phyloP scores from a whole-genome alignment of 805 yeast genomes.

The Nakazawaea ambrosiae region DNA sequence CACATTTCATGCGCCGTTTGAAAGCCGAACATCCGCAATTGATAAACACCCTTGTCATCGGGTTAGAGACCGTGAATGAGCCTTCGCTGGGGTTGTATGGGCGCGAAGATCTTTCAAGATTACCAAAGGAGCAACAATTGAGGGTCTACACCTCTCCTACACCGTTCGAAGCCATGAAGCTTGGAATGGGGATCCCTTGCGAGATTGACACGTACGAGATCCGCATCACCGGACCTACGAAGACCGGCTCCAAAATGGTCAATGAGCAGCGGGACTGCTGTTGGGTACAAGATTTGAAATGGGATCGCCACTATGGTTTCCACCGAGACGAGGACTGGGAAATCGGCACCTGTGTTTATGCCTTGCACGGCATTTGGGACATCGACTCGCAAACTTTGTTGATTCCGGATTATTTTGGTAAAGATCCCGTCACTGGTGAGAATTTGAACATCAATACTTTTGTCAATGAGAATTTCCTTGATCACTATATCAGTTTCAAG shows the following conservation, averaged over 20 bases:
- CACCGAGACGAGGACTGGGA: slow-evolving; percentile 56
- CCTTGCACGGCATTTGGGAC: slow-evolving; percentile 75
- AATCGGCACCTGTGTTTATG: slow-evolving; percentile 75
- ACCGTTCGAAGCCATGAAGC: slow-evolving; percentile 58
- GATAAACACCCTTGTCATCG: slow-evolving; percentile 53
- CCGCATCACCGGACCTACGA: slow-evolving; percentile 70
- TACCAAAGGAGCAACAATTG: slow-evolving; percentile 60
- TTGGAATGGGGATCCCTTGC: slow-evolving; percentile 74
- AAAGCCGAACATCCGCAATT: slow-evolving; percentile 35
- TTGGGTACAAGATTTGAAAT: slow-evolving; percentile 54
- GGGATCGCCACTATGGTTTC: slow-evolving; percentile 69
- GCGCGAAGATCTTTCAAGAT: slow-evolving; percentile 38
- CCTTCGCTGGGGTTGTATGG: slow-evolving; percentile 77
- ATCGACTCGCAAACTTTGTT: slow-evolving; percentile 30
- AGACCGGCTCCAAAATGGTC: slow-evolving; percentile 45
- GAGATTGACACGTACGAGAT: slow-evolving; percentile 66
- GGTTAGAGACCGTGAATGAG: slow-evolving; percentile 81
- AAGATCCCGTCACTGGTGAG: slow-evolving; percentile 30
- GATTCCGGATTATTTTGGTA: slow-evolving; percentile 44
- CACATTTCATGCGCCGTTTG: slow-evolving; percentile 36
- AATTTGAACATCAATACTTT: slow-evolving; percentile 46
- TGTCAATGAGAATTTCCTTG: slow-evolving; percentile 57
- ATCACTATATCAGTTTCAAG: slow-evolving; percentile 49
- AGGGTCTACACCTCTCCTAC: slow-evolving; percentile 82
- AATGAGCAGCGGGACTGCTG: slow-evolving; percentile 64